These are phyloP conservation scores for Neurospora crassa DNA, from an alignment of 2,329 filamentous ascomycete species.

Conservation along the genomic window DNA sequence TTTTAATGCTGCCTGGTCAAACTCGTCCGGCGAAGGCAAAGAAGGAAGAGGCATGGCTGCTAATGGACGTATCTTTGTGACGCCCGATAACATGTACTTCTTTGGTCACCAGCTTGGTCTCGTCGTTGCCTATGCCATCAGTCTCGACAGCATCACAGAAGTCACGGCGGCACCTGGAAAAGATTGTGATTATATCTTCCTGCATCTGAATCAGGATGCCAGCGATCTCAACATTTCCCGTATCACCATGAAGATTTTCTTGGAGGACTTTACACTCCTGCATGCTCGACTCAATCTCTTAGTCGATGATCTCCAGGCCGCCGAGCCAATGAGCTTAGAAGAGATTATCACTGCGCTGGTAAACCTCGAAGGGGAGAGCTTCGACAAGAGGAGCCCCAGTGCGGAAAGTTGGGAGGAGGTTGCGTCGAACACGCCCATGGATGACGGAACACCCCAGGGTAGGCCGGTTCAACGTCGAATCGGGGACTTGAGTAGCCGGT, in stretches of 20 bases:
- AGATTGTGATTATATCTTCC: constrained; percentile 86
- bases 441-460: constrained; percentile 43
- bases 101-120: constrained; percentile 93
- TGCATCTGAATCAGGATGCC: constrained; percentile 60
- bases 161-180: constrained; percentile 82
- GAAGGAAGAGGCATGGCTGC: constrained; percentile 45
- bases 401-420: constrained; percentile 89
- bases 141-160: constrained; percentile 69
- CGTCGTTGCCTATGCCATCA: constrained; percentile 71
- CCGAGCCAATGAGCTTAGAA: constrained; percentile 58
- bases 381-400: constrained; percentile 56
- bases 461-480: constrained; percentile 26
- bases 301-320: constrained; percentile 67
- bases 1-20: constrained; percentile 80
- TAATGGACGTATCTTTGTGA: constrained; percentile 76
- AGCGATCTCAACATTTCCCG: constrained; percentile 57
- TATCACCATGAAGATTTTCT: constrained; percentile 84
- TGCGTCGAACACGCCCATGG: constrained; percentile 46
- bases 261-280: constrained; percentile 76
- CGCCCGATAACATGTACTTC: constrained; percentile 81
- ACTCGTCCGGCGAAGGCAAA: constrained; percentile 35
- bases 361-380: constrained; percentile 59
- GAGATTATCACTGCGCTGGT: constrained; percentile 63
- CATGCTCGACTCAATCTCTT: constrained; percentile 78
- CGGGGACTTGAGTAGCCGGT: constrained; percentile 26